Evolutionary conservation across 2,329 filamentous ascomycete genomes (phyloP).

Genomic region (Bertia moriformis): DNA sequence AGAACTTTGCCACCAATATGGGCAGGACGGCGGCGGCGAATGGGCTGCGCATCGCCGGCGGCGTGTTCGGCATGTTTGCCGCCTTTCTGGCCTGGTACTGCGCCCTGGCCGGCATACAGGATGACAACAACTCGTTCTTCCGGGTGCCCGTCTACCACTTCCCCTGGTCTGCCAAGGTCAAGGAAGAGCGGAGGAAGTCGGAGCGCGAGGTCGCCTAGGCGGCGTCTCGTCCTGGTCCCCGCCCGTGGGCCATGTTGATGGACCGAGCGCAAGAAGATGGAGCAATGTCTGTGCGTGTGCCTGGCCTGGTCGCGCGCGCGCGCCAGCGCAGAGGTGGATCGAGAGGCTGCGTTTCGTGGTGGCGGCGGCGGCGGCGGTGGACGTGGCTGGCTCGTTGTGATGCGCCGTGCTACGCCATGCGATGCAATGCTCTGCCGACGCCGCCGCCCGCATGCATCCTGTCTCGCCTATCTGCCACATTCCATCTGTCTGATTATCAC

Average conservation of each 20-base stretch:
- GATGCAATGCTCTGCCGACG: too few species aligned
- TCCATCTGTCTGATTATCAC: too few species aligned
- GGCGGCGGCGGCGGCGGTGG: too few species aligned
- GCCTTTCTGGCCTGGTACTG: slow-evolving; percentile 82
- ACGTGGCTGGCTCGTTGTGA: too few species aligned
- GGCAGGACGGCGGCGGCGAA: slow-evolving; percentile 27
- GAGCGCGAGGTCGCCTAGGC: slow-evolving; percentile 21
- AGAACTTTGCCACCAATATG: slow-evolving; percentile 40
- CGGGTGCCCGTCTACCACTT: slow-evolving; percentile 84
- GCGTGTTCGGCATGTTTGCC: slow-evolving; percentile 63
- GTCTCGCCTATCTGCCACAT: too few species aligned
- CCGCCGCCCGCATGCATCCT: too few species aligned
- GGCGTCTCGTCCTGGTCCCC: background rate
- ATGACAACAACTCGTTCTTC: slow-evolving; percentile 74
- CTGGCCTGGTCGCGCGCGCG: too few species aligned
- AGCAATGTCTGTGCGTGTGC: too few species aligned
- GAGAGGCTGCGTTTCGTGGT: too few species aligned
- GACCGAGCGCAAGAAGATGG: too few species aligned
- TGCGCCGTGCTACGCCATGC: too few species aligned
- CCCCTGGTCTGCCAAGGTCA: slow-evolving; percentile 76
- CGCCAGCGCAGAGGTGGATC: too few species aligned
- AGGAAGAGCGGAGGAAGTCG: slow-evolving; percentile 36
- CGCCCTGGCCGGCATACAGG: slow-evolving; percentile 67
- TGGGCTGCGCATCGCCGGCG: slow-evolving; percentile 53
- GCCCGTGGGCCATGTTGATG: background rate